Evolutionary conservation across 2,329 filamentous ascomycete genomes (phyloP), one percentile per base, ranked within the genome.

Genomic region (Aspergillus carbonarius): DNA sequence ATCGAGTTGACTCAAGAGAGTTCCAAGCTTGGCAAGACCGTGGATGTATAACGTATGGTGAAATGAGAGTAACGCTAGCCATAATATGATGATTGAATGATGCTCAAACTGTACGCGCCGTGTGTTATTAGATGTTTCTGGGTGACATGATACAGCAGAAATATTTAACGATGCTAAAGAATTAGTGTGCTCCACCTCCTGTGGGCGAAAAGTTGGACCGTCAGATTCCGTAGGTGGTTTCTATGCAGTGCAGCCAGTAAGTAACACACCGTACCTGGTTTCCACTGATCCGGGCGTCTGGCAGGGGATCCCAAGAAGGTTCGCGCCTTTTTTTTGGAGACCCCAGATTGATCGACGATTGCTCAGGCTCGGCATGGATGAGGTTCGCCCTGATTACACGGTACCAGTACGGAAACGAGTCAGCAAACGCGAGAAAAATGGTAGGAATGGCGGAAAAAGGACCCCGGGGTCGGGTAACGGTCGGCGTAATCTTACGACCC

Each of bases 1-100:
- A 82, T 86, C 63, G 84, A 87, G 71, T 68, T 83, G 60, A 83
- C 81, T 15, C 77, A 76, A 62, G 75, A 82, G 72, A 85, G 82
- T 66, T 84, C 82, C 13, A 76, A 74, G 63, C 74, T 72, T 61
- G 82, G 82, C 4, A 80, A 74, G 73, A 83, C 82, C 1, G 40
- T 82, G 62, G 70, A 74, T 51, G 69, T 77, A 44, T 74, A 66
- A 58, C 47, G 30, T 35, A 10, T 25, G 20, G 30, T 23, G 3
- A 18, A 49, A 34, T 46, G 37, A 30, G 5, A 44, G 51, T 48
- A 32, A 32, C 30, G 39, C 18, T 7, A 17, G 5, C 30, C 40
- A 59, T 50, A 51, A 54, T 47, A 44, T 53, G n/a, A 47, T 54
- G 51, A 50, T 32, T 30, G 25, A 34, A 44, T 34, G 51, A 54